Evolutionary conservation across 1,139 yeast genomes (phyloP), one percentile per base, ranked within the genome.

Genomic region (Saccharomycopsis hybrid): DNA sequence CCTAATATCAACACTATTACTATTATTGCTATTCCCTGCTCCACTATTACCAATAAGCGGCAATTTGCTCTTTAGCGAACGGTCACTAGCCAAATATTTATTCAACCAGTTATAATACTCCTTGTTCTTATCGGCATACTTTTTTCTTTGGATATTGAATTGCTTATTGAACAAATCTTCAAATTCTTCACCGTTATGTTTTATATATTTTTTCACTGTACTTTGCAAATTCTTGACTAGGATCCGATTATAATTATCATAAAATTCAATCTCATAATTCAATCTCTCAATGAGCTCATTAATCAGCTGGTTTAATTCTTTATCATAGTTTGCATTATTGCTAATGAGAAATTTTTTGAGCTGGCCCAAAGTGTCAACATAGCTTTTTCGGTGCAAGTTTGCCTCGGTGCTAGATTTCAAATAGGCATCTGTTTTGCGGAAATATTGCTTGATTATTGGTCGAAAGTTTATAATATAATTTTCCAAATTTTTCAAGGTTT

Each of bases 91-190:
- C 44, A 85, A 66, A 56, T 82, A 80, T 55, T 84, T 77, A 47
- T 84, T 77, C 41, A 84, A 66, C 89, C 92, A 85, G 38, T 77
- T 76, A 61, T 87, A 86, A 62, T 78, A 87, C 50, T 82, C 88
- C 54, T 81, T 77, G 1, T 89, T 79, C 35, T 49, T 51, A 5
- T 51, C 54, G 2, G 28, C n/a, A 41, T 51, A 51, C 32, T 39
- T 41, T 31, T 49, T 48, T 18, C 36, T 41, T 27, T 45, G 47
- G 5, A 27, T 27, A 7, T 25, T 25, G 2, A 33, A 40, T 18
- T 39, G 41, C 40, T 49, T 46, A 30, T 13, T 28, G 24, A 46
- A 42, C 3, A 27, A 4, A 48, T 77, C 84, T 59, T 85, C 94
- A 63, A 85, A 85, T 42, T 72, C 76, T 4, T 43, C 47, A 30